These are phyloP conservation scores for Pythium apleroticum DNA, from an alignment of 352 stramenopile species.

Conservation along the genomic window DNA sequence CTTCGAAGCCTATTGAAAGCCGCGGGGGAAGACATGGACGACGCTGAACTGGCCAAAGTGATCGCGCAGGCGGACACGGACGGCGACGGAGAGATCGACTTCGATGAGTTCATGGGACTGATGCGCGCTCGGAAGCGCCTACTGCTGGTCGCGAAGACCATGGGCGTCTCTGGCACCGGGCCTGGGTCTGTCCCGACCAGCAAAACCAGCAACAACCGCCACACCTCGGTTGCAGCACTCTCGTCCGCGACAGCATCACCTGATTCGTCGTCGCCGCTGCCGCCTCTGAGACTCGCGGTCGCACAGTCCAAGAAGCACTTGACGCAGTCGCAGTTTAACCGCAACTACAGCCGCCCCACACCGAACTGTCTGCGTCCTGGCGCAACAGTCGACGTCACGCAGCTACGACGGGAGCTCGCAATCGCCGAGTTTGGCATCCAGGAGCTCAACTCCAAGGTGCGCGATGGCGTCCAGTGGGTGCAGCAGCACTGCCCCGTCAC, in stretches of 20 bases:
- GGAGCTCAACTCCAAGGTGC: slow-evolving; percentile 67
- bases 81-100: slow-evolving; percentile 75
- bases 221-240: background rate
- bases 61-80: slow-evolving; percentile 70
- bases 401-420: slow-evolving; percentile 73
- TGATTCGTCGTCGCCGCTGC: slow-evolving; percentile 30
- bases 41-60: slow-evolving; percentile 61
- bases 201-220: slow-evolving; percentile 7
- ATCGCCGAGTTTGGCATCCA: slow-evolving; percentile 79
- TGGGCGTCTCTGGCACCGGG: slow-evolving; percentile 49
- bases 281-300: slow-evolving; percentile 57
- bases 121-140: slow-evolving; percentile 81
- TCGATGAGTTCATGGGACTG: slow-evolving; percentile 73
- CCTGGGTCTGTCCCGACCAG: slow-evolving; percentile 6
- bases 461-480: slow-evolving; percentile 84
- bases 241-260: background rate
- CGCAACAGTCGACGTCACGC: slow-evolving; percentile 45
- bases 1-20: slow-evolving; percentile 53
- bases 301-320: slow-evolving; percentile 50
- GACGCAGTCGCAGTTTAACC: slow-evolving; percentile 45
- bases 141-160: slow-evolving; percentile 63
- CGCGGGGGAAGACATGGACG: slow-evolving; percentile 76
- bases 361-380: slow-evolving; percentile 59
- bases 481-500: slow-evolving; percentile 81
- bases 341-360: slow-evolving; percentile 49